Evolutionary conservation across 2,329 filamentous ascomycete genomes (phyloP), one percentile per base, ranked within the genome.

Genomic region (Fulvia fulva): DNA sequence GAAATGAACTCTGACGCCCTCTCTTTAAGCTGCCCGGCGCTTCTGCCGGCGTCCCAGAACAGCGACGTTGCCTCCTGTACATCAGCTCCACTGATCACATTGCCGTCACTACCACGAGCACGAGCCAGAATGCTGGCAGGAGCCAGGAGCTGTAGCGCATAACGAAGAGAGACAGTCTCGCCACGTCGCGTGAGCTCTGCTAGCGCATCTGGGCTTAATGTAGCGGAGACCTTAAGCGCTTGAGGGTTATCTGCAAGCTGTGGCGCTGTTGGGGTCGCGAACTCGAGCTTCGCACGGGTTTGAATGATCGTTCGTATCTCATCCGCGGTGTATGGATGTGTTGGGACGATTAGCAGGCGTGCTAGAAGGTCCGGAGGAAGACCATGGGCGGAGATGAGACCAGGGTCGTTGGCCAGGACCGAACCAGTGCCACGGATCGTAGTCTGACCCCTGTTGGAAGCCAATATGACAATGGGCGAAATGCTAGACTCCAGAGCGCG

Each of bases 391-490:
- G 91, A 91, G 71, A 78, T 51, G 67, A 67, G 89, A 82, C 71
- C 94, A 82, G 68, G 80, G 76, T 74, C 90, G 85, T 67, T 88
- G 83, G 57, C 86, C 44, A 63, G 58, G 23, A 65, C 55, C 30
- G 68, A 71, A 47, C 70, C 67, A 8, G 72, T 93, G 71, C 93
- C 93, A 68, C 91, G 90, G 72, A 99, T 94, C 65, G 91, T 89
- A 64, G 90, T 93, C 81, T 92, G 88, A 74, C 94, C 94, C 70
- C 94, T 88, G 80, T 99, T 99, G 44, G 94, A 97, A 59, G 94
- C 94, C 61, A 99, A 87, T 66, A 99, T 94, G 61, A 99, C 94
- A 71, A 99, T 96, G 58, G 94, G 94, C 1, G 93, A 93, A 71
- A 99, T 95, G 65, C 87, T 85, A 56, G 90, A 92, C 81, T 99